Evolutionary conservation across 306 rosid genomes (phyloP), one percentile per base, ranked within the genome.

Genomic region (Castanea crenata): DNA sequence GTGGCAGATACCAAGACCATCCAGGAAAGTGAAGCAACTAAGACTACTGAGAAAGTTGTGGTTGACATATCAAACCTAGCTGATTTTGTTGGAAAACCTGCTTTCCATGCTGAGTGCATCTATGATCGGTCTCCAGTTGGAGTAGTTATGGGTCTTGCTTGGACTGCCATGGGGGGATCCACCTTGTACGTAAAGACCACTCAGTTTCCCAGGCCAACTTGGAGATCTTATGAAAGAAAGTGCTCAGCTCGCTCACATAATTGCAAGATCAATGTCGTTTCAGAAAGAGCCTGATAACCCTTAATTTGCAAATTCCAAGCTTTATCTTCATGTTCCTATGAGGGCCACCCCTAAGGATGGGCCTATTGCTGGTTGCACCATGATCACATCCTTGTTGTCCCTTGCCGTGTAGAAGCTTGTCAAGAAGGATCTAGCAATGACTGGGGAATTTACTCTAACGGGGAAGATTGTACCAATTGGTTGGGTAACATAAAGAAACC

Each of bases 151-250:
- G 99, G 99, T 80, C 97, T 95, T 73, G 99, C 99, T 70, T 95
- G 99, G 99, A 93, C 99, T 51, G 89, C 99, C 75, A 93, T 95
- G 99, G 99, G 99, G 16, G 98, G 98, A 51, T 95, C 98, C 76
- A 95, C 99, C 1, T 86, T 95, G 71, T 95, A 95, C 81, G 88
- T 95, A 77, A 98, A 95, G 86, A 93, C 99, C 31, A 88, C 92
- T 69, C 14, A 83, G 87, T 65, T 19, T 83, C 77, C 93, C 98
- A 16, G 98, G 99, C 80, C 99, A 95, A 85, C 93, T 95, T 62
- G 98, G 98, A 78, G 99, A 95, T 73, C 97, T 95, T 67, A 95
- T 95, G 99, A 95, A 95, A 88, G 99, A 93, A 88, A 96, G 99
- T 90, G 89, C 99, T 62, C 99, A 95, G 83, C 90, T 95, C 57